Evolutionary conservation across 306 rosid genomes (phyloP).

Genomic region (Cicer chorassanicum): DNA sequence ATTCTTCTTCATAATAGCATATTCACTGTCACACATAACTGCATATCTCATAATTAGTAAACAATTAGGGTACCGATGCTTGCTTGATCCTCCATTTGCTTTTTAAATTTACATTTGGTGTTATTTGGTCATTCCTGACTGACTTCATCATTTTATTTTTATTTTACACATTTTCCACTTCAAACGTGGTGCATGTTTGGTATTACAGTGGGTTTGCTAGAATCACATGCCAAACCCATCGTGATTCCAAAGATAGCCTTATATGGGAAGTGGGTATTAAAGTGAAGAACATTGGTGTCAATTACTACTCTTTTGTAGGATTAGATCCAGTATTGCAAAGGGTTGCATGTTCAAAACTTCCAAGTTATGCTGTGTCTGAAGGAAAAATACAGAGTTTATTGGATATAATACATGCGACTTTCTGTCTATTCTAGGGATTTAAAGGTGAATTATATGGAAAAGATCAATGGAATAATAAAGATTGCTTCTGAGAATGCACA

Average conservation of each 20-base stretch:
- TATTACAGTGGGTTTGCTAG: too few relatives aligned
- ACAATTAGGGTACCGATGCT: slow-evolving; percentile 21
- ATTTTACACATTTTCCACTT: neutral
- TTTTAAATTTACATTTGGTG: slow-evolving; percentile 36
- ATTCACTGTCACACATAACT: slow-evolving; percentile 28
- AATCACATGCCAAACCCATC: too few relatives aligned
- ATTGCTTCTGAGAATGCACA: slow-evolving; percentile 16
- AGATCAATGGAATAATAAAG: slow-evolving; percentile 4
- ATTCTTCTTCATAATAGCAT: slow-evolving; percentile 30
- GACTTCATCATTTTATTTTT: slow-evolving; percentile 12
- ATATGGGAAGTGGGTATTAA: slow-evolving; percentile 1
- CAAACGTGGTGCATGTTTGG: neutral
- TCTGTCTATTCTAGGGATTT: neutral
- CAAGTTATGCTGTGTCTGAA: neutral
- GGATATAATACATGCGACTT: neutral
- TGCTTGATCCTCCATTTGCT: slow-evolving; percentile 26
- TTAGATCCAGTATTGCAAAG: neutral
- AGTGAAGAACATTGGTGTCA: neutral
- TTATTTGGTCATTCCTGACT: slow-evolving; percentile 13
- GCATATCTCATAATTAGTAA: slow-evolving; percentile 36
- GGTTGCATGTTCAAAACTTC: neutral
- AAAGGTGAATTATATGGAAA: neutral
- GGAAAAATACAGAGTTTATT: slow-evolving; percentile 19
- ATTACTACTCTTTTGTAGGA: slow-evolving; percentile 10
- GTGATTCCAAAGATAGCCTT: neutral